Percentiles rank a stretch among this genome's conserved stretches.
These are phyloP conservation scores for Metarhizium album DNA, from an alignment of 2,329 filamentous ascomycete species.

Conservation along the genomic window DNA sequence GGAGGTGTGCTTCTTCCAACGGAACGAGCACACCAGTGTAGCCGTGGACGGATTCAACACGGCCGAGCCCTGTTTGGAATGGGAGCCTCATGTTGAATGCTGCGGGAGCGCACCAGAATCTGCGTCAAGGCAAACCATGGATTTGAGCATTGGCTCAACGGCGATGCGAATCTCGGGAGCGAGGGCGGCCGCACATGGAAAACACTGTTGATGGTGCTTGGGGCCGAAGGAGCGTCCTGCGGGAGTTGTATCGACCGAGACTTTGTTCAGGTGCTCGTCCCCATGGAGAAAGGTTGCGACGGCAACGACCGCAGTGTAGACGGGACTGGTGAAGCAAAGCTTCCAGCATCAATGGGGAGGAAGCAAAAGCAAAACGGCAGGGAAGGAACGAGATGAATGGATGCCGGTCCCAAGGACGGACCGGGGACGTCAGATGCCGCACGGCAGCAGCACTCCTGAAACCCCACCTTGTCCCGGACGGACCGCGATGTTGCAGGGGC, in stretches of 20 bases:
- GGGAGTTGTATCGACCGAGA: not conserved
- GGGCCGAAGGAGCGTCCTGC: not conserved
- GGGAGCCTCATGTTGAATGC: conserved; percentile 18
- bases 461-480: too few species aligned
- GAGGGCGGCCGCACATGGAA: not conserved
- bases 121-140: not conserved
- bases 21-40: conserved; percentile 42
- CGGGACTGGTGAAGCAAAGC: not conserved
- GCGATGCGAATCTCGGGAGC: not conserved
- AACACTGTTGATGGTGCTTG: not conserved
- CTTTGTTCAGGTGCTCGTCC: not conserved
- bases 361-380: not conserved
- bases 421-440: too few species aligned
- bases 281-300: not conserved
- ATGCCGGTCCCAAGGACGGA: too few species aligned
- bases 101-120: not conserved
- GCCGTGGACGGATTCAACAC: conserved; percentile 35
- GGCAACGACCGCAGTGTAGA: not conserved
- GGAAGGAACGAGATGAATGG: too few species aligned
- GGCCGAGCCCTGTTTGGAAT: conserved; percentile 20
- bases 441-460: too few species aligned
- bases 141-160: not conserved
- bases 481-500: too few species aligned
- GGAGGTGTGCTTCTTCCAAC: conserved; percentile 43
- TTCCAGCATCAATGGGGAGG: not conserved